Percentiles rank a stretch among this genome's conserved stretches.
These are phyloP conservation scores for Inonotus hispidus DNA, from an alignment of 1,284 basidiomycete species.

Conservation along the genomic window DNA sequence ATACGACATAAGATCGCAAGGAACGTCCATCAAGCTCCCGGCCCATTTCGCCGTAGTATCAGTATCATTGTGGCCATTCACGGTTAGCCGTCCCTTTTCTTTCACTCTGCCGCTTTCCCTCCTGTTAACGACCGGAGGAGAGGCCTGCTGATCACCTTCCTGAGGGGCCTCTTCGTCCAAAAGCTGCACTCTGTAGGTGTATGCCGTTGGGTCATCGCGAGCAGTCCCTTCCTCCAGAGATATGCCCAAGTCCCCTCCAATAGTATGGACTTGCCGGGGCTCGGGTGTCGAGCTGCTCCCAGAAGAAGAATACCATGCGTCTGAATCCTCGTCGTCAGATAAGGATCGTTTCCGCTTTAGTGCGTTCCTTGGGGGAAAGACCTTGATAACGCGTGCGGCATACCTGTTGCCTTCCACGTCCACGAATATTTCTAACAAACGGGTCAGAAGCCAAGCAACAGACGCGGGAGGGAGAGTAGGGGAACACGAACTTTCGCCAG, in stretches of 20 bases:
- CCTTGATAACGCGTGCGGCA: conserved; percentile 69
- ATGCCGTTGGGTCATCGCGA: conserved; percentile 76
- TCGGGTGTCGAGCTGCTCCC: conserved; percentile 19
- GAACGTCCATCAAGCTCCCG: conserved; percentile 76
- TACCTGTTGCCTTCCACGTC: conserved; percentile 82
- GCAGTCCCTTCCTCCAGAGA: conserved; percentile 65
- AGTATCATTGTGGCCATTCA: conserved; percentile 54
- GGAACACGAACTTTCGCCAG: conserved; percentile 72
- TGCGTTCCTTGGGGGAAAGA: conserved; percentile 58
- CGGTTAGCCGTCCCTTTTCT: conserved; percentile 26
- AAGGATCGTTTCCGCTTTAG: conserved; percentile 16
- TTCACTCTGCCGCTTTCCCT: conserved; percentile 18
- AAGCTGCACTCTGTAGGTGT: conserved; percentile 87
- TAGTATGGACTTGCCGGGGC: conserved; percentile 42
- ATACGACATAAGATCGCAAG: conserved; percentile 75
- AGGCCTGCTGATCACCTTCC: conserved; percentile 16
- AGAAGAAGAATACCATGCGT: conserved; percentile 28
- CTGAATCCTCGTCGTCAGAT: conserved; percentile 20
- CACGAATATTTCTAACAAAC: conserved; percentile 65
- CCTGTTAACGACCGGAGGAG: background rate
- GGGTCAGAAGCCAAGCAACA: conserved; percentile 19
- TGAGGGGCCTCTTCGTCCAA: conserved; percentile 57
- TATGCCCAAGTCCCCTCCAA: conserved; percentile 78
- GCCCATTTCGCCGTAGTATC: conserved; percentile 45
- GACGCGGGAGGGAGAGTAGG: background rate